Evolutionary conservation across 2,329 filamentous ascomycete genomes (phyloP).

Genomic region (Hymenoscyphus salicellus): DNA sequence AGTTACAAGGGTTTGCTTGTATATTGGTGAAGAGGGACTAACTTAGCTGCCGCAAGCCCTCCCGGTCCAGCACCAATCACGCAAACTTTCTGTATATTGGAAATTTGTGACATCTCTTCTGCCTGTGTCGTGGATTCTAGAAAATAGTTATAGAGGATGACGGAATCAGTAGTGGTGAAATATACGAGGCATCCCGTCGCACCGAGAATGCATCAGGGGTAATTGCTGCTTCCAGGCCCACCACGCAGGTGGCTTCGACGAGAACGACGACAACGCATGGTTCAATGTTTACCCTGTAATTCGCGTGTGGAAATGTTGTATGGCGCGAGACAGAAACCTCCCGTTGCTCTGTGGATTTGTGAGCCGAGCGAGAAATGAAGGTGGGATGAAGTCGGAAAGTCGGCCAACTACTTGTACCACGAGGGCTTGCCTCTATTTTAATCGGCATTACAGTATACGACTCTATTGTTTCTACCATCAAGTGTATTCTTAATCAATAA

Average conservation of each 20-base stretch:
- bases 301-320: no score
- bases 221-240: background rate
- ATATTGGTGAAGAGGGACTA: background rate
- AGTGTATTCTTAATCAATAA: no score
- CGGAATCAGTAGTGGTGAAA: background rate
- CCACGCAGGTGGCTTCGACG: background rate
- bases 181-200: background rate
- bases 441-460: no score
- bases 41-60: background rate
- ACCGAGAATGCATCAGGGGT: background rate
- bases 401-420: no score
- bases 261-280: background rate
- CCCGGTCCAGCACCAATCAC: constrained; percentile 1
- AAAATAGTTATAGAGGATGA: background rate
- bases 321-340: background rate
- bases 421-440: no score
- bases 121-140: background rate
- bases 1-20: background rate
- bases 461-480: no score
- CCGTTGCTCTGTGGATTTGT: background rate
- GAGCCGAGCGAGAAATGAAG: no score
- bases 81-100: background rate
- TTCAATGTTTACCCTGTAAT: background rate
- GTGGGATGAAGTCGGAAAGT: no score
- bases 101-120: background rate